Evolutionary conservation across 2,329 filamentous ascomycete species (phyloP).

Genomic region (Coniella lustricola): DNA sequence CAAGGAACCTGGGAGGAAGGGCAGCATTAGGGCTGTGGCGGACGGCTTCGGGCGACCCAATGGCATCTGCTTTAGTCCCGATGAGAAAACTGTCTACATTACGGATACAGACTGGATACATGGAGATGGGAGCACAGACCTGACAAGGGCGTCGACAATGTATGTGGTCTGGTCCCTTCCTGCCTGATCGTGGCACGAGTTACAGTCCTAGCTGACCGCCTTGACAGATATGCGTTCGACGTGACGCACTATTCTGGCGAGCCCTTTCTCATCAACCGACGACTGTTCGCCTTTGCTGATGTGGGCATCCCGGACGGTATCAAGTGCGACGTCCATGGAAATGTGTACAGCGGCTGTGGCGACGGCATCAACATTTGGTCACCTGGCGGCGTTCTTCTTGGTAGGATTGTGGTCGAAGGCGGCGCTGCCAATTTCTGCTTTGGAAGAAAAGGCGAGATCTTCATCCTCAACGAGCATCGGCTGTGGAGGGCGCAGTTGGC

Average conservation of each 20-base stretch:
- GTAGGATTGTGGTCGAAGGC: conserved; percentile 34
- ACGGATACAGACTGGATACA: conserved; percentile 34
- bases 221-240: conserved; percentile 30
- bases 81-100: conserved; percentile 37
- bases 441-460: conserved; percentile 34
- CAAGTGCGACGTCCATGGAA: conserved; percentile 38
- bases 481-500: conserved; percentile 33
- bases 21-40: conserved; percentile 35
- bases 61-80: conserved; percentile 39
- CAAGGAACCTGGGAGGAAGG: conserved; percentile 16
- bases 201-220: not conserved
- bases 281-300: conserved; percentile 44
- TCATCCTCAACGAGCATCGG: conserved; percentile 40
- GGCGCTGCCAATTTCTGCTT: conserved; percentile 43
- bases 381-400: conserved; percentile 36
- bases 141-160: conserved; percentile 21
- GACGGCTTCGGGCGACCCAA: conserved; percentile 42
- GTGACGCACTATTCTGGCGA: conserved; percentile 20
- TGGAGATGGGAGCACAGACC: conserved; percentile 27
- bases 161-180: conserved; percentile 13
- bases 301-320: conserved; percentile 41
- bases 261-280: conserved; percentile 39
- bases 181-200: not conserved
- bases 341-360: conserved; percentile 41
- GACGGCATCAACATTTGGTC: conserved; percentile 45